Base-by-base conservation (phyloP, 306 rosid genomes). In the Lathyrus aphaca region DNA sequence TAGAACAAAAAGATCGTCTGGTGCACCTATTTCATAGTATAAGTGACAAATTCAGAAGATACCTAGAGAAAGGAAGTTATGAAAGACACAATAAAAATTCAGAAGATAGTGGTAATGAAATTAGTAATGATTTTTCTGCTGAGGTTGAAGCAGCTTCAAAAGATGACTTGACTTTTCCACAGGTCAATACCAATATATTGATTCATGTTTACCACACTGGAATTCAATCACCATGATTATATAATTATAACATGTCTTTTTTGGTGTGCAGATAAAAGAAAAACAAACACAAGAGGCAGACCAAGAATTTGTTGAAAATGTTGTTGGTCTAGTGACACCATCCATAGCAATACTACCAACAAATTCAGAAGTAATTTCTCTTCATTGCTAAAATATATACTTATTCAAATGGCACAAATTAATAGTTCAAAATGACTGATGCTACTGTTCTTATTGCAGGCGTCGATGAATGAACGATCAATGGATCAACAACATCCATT, bases 291-390 rank as follows among this genome's bases (percentile, higher is more conserved):
- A 3, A 21, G n/a, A 19, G 69, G 49, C 48, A 68, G 73, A 54
- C 66, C 66, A 76, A 46, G 74, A 39, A 5, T 14, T 21, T 69
- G 55, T n/a, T 1, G 18, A 66, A 46, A 48, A 29, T 15, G 71
- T 9, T n/a, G n/a, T n/a, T 48, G 16, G 18, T 23, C 39, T 46
- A 30, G 70, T 25, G n/a, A 64, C 12, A 38, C 30, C 48, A 17
- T 11, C 15, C 2, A 0, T 38, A 17, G 48, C 66, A 61, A 17
- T 38, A 16, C 5, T 10, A 37, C 49, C 67, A 17, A 17, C 30
- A 18, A 37, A 35, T 17, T 37, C 29, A 4, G 0, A 62, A 62
- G 18, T 62, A 19, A 39, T 38, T 18, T 62, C 7, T 10, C 40
- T 9, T 18, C 18, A 18, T 19, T 62, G 10, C 40, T 16, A 1